Evolutionary conservation across 176 grass and related monocot species (phyloP), one percentile per base, ranked within the genome.

Genomic region (Ampelocalamus luodianensis): DNA sequence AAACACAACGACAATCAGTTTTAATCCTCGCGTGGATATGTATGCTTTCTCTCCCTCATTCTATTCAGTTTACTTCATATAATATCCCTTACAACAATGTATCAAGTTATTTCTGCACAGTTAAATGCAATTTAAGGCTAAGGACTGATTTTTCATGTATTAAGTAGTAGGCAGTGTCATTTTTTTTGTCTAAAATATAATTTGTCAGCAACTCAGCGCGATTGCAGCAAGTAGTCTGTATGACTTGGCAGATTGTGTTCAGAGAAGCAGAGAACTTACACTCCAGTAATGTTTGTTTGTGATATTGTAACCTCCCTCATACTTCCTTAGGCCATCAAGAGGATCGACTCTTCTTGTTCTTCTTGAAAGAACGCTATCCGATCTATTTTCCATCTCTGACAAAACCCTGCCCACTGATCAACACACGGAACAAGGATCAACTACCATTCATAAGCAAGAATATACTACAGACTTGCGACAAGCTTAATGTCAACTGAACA

Each of bases 211-310:
- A 59, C 14, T 55, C 13, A 40, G 50, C 38, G 20, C 17, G 22
- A 56, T 1, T 40, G 36, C 65, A 38, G 65, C 27, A 65, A 42
- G 15, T 15, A 17, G 22, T 29, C 5, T 29, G 10, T 24, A 69
- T 49, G 42, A 62, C 76, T 51, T 27, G 53, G 17, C 24, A 55
- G 37, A 81, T 4, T 42, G 1, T 36, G 5, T 90, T 67, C 48
- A 86, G 40, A 82, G 72, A 87, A 67, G 58, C 45, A 76, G 78
- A 82, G 80, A 76, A 10, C 86, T 92, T 95, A 99, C 96, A 94
- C 89, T 96, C 96, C 96, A 99, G 45, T 99, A 99, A 76, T 99
- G 89, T 51, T 83, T 92, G 90, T 92, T 71, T 83, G 93, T 94
- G 73, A 99, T 91, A 75, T 94, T 96, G 50, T 92, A 99, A 71